Conservation (phyloP, 495 filamentous ascomycete genomes). For the Talaromyces proteolyticus region DNA sequence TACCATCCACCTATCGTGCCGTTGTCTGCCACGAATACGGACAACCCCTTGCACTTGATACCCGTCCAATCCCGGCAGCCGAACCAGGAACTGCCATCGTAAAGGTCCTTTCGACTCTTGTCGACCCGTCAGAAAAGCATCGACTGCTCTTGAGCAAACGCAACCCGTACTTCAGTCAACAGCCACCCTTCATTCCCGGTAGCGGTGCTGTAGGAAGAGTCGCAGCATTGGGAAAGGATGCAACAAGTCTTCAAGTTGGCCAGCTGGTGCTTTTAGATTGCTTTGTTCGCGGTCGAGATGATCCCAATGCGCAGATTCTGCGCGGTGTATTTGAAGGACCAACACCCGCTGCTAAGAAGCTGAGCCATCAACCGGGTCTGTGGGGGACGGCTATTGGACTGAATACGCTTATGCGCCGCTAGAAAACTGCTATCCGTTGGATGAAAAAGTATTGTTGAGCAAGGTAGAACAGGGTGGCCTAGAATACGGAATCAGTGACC, state of each 20-base stretch:
- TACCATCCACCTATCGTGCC: constrained; percentile 8
- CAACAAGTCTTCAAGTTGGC: constrained; percentile 1
- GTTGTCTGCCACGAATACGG: constrained; percentile 10
- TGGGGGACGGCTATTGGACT: constrained; percentile 38
- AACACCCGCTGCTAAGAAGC: constrained; percentile 4
- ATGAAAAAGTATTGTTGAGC: constrained; percentile 29
- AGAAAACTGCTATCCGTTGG: constrained; percentile 35
- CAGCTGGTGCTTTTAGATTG: background rate
- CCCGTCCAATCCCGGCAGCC: constrained; percentile 10
- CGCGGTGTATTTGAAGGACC: background rate
- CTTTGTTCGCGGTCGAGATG: background rate
- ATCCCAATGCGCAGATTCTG: background rate
- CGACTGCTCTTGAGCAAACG: constrained; percentile 2
- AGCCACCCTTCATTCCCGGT: constrained; percentile 11
- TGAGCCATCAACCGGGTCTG: constrained; percentile 22
- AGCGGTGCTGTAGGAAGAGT: constrained; percentile 36
- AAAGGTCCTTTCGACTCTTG: constrained; percentile 12
- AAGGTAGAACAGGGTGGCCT: constrained; percentile 8
- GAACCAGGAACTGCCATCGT: constrained; percentile 13
- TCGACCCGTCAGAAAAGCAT: constrained; percentile 1
- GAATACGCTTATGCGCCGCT: constrained; percentile 39
- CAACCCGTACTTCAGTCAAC: background rate
- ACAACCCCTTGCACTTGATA: constrained; percentile 8
- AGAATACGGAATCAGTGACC: background rate
- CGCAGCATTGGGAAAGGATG: constrained; percentile 30